Base-by-base conservation (phyloP, 2,329 filamentous ascomycete species). In the Chrysosporium keratinophilum region DNA sequence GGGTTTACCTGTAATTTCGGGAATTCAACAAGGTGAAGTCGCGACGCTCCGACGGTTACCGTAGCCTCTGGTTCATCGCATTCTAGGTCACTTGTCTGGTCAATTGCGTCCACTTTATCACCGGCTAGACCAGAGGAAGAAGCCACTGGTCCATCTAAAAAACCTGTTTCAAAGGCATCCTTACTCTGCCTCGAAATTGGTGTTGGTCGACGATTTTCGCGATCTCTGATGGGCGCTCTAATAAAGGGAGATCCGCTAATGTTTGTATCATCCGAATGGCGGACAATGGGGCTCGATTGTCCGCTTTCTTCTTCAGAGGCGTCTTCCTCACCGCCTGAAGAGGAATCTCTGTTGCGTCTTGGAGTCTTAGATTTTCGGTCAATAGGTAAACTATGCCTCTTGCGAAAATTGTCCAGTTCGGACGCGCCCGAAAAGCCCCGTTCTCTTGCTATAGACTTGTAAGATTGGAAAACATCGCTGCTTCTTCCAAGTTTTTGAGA, bases 11-110 rank as follows among this genome's bases (percentile, higher is more conserved):
- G 74, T 54, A 95, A 72, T 51, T 79, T 79, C 19, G 91, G 89
- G 61, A 97, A 76, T 55, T 87, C 83, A 1, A 97, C 91, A 63
- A 90, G 80, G 66, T 98, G 91, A 55, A 98, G 75, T 59, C 89
- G 80, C n/a, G 90, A 95, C 5, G 93, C 76, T 0, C 93, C 93
- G 1, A 97, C 91, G 2, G 89, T 82, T 1, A 97, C 83, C 55
- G 85, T 82, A 4, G 72, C 73, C 54, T 60, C 54, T 19, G 59
- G 57, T 37, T 50, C 43, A n/a, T 55, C 53, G 28, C 15, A 23
- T 12, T 48, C 48, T 23, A 37, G 12, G 15, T 40, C 33, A 17
- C 12, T 47, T 28, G 28, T 15, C 15, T 14, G 3, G 14, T 34
- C 5, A 39, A 33, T 39, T 10, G 33, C 43, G 3, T 42, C 37